A percentile compares a stretch with the other conserved stretches of the same genome.
Evolutionary conservation across 202 grass and related monocot species (phyloP).

Genomic region (Hordeum pubiflorum): DNA sequence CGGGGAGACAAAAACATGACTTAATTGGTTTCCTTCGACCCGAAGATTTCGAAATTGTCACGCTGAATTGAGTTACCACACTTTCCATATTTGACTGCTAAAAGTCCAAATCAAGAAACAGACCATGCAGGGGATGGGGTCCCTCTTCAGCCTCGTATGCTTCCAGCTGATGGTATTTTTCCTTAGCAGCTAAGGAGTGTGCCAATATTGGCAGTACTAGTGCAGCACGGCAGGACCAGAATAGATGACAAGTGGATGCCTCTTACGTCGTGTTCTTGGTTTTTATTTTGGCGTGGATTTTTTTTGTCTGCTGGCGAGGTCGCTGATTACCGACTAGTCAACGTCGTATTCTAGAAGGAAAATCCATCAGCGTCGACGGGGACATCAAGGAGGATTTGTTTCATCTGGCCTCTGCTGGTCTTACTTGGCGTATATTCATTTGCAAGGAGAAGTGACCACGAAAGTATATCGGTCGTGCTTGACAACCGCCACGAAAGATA

Average conservation of each 20-base stretch:
- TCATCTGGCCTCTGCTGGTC: not conserved
- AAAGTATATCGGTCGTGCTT: not conserved
- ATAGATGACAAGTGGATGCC: not conserved
- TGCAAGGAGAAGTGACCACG: not conserved
- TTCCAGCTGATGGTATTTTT: not conserved
- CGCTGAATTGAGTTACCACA: not conserved
- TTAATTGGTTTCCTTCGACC: constrained; percentile 9
- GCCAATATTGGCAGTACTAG: too few relatives aligned
- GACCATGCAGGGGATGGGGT: too few relatives aligned
- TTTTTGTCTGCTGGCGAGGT: not conserved
- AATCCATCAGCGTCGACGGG: not conserved
- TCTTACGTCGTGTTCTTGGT: not conserved
- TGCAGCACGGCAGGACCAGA: too few relatives aligned
- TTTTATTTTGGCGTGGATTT: not conserved
- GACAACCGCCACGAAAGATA: not conserved
- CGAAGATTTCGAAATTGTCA: not conserved
- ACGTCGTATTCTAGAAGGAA: not conserved
- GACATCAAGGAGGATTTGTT: not conserved
- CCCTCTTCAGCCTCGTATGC: too few relatives aligned
- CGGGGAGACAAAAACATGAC: not conserved
- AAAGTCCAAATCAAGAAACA: not conserved
- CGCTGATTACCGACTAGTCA: not conserved
- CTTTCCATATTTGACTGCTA: not conserved
- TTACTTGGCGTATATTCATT: not conserved
- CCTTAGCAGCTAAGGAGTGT: not conserved